phyloP scores from a whole-genome alignment of 768 basidiomycete genomes.

The Lyophyllum atratum region DNA sequence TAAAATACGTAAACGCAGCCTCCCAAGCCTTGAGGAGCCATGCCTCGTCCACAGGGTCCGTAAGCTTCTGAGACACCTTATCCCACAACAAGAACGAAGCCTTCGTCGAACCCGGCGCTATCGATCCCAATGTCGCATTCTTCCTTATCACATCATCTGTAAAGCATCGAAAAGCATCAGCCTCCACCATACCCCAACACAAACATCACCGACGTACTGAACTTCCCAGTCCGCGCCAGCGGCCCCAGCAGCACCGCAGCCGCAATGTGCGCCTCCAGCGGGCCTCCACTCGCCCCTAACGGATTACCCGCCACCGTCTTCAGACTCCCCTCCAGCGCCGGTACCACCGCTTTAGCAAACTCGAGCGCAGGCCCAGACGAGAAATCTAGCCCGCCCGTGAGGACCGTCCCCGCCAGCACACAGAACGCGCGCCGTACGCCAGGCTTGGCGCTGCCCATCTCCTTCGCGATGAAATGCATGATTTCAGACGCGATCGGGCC shows the following conservation, averaged over 20 bases:
- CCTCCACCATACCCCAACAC: background rate
- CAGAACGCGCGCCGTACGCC: constrained; percentile 61
- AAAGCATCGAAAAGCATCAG: background rate
- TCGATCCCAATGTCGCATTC: constrained; percentile 47
- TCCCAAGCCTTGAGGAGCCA: constrained; percentile 78
- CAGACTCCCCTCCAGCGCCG: constrained; percentile 68
- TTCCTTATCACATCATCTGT: constrained; percentile 48
- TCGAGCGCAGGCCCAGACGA: constrained; percentile 42
- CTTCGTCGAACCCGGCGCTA: constrained; percentile 57
- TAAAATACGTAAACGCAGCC: constrained; percentile 47
- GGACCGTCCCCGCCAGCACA: constrained; percentile 57
- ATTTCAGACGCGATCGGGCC: constrained; percentile 42
- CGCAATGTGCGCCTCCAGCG: constrained; percentile 86
- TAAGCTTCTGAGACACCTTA: constrained; percentile 78
- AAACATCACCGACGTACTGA: constrained; percentile 45
- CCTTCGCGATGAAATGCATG: constrained; percentile 59
- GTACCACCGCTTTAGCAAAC: constrained; percentile 57
- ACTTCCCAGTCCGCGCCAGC: constrained; percentile 46
- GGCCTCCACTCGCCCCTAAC: constrained; percentile 58
- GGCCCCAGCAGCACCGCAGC: constrained; percentile 69
- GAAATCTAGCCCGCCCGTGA: constrained; percentile 41
- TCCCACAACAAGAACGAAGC: constrained; percentile 89
- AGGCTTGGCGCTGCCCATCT: constrained; percentile 71
- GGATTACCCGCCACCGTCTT: constrained; percentile 67
- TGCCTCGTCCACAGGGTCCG: constrained; percentile 58